These are phyloP conservation scores for Podospora pseudopauciseta DNA, from an alignment of 495 filamentous ascomycete genomes.

Conservation along the genomic window DNA sequence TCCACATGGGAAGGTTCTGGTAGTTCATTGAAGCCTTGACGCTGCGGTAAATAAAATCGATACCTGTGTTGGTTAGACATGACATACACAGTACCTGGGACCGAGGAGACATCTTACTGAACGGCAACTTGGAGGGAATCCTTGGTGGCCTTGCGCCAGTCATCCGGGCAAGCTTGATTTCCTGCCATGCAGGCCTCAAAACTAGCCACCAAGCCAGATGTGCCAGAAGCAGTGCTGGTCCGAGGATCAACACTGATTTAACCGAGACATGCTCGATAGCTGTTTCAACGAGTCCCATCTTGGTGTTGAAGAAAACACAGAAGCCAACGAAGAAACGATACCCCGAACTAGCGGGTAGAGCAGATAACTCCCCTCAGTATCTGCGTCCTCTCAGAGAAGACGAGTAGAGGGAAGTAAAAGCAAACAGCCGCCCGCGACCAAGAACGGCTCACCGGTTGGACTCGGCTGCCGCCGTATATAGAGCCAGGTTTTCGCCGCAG, in stretches of 20 bases:
- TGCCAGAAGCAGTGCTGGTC: constrained; percentile 29
- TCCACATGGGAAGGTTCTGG: constrained; percentile 60
- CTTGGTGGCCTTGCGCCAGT: constrained; percentile 34
- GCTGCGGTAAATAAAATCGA: constrained; percentile 57
- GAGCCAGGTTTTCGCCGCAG: background rate
- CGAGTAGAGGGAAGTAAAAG: background rate
- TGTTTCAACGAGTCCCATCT: constrained; percentile 43
- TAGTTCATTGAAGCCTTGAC: constrained; percentile 49
- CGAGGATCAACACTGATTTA: constrained; percentile 28
- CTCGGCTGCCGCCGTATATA: background rate
- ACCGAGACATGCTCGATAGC: constrained; percentile 36
- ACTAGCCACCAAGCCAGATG: constrained; percentile 29
- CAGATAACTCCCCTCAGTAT: background rate
- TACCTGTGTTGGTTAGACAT: constrained; percentile 40
- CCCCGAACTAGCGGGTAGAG: background rate
- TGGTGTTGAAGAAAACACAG: constrained; percentile 8
- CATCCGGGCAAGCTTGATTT: constrained; percentile 37
- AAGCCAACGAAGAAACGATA: background rate
- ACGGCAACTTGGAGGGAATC: constrained; percentile 28
- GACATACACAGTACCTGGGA: constrained; percentile 26
- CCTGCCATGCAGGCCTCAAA: constrained; percentile 26
- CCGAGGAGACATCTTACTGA: constrained; percentile 22
- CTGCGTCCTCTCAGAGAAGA: background rate
- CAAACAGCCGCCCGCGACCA: background rate
- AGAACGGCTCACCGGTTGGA: background rate